Base-by-base conservation (phyloP, 805 yeast genomes). In the Hyphopichia homilentoma region DNA sequence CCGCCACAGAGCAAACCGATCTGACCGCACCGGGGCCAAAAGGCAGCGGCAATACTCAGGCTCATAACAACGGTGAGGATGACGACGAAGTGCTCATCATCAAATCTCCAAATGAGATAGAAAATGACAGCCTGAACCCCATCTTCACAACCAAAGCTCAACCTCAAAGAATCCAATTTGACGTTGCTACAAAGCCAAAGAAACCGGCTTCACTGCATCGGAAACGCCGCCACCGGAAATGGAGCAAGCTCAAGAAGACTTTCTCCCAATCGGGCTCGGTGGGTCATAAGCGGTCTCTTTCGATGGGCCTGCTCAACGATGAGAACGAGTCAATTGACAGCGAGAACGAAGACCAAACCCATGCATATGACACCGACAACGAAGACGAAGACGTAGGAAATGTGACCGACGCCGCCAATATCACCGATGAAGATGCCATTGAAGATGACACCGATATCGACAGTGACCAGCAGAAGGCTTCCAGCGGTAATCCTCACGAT, bases 41-140 rank as follows among this genome's bases (percentile, higher is more conserved):
- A 24, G 30, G n/a, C 35, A 30, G 4, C 13, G 16, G 18, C 12
- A 15, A 39, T 2, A 13, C 18, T n/a, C 29, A 13, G 27, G 30
- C 20, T 20, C 6, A 13, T 18, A 63, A 57, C 16, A 71, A 68
- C 16, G 35, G 36, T 12, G 40, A 39, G 19, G 75, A 70, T 22
- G 81, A 77, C 21, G 77, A 80, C 22, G 94, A 90, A 4, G 88
- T 90, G 1, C 57, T 87, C 21, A 77, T 81, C 6, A 81, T 88
- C 27, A 73, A 73, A 38, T 81, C 93, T 1, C 96, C 97, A 1
- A 75, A 81, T 13, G 94, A 82, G 45, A 65, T 83, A 38, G 84
- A 72, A 45, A 48, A 59, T 11, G 55, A 51, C 33, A 41, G 42
- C 7, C 48, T 53, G 29, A 49, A 50, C 14, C 68, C 70, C 2